Conservation (phyloP, 1,139 yeast species). For the Yamadazyma spencermartinsiae region DNA sequence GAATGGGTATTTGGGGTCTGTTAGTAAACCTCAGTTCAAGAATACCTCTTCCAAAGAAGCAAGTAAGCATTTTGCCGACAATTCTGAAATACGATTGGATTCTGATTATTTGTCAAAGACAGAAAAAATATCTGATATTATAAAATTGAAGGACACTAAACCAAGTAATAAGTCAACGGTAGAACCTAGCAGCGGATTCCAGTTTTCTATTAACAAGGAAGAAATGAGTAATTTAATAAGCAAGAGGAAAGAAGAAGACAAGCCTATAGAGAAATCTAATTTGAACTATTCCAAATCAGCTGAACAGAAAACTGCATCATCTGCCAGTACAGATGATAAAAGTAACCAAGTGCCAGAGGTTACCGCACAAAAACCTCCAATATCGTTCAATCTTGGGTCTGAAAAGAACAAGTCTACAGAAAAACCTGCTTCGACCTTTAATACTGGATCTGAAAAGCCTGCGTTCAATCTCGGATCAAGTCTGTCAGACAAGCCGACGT, state of each 20-base stretch:
- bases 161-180: conserved; percentile 12
- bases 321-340: not conserved
- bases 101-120: conserved; percentile 26
- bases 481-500: not conserved
- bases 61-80: conserved; percentile 13
- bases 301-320: not conserved
- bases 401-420: no score
- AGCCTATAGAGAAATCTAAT: conserved; percentile 9
- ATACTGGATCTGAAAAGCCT: no score
- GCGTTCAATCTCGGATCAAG: not conserved
- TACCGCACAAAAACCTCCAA: no score
- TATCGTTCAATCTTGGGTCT: no score
- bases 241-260: conserved; percentile 20
- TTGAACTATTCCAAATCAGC: not conserved
- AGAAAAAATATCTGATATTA: conserved; percentile 27
- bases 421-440: no score
- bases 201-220: conserved; percentile 31
- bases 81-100: conserved; percentile 22
- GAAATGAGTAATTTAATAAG: conserved; percentile 26
- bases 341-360: no score
- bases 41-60: conserved; percentile 3
- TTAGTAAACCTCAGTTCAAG: conserved; percentile 30
- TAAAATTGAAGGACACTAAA: conserved; percentile 29
- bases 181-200: conserved; percentile 42
- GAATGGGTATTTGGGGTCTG: conserved; percentile 33